Evolutionary conservation across 2,329 filamentous ascomycete genomes (phyloP).

Genomic region (Fusarium oxysporum): DNA sequence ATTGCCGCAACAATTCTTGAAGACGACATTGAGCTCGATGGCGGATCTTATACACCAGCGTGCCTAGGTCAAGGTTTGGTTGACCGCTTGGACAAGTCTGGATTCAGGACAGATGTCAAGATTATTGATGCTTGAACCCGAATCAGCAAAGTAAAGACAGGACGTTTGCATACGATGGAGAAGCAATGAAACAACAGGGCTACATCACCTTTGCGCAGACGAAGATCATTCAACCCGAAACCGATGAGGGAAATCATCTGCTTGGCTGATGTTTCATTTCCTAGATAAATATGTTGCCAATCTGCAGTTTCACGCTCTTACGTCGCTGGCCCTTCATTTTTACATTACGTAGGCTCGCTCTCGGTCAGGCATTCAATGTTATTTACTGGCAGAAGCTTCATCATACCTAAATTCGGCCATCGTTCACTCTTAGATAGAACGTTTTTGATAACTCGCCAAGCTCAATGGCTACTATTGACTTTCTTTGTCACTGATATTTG

Average conservation of each 20-base stretch:
- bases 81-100: constrained; percentile 69
- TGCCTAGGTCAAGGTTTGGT: constrained; percentile 76
- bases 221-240: background rate
- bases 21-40: constrained; percentile 69
- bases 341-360: background rate
- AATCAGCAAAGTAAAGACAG: background rate
- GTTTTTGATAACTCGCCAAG: background rate
- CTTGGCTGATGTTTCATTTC: background rate
- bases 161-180: constrained; percentile 11
- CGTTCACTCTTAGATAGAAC: too few species aligned
- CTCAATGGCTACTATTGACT: background rate
- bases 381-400: background rate
- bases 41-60: constrained; percentile 78
- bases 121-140: constrained; percentile 46
- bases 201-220: background rate
- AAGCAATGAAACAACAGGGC: background rate
- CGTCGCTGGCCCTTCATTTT: background rate
- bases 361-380: background rate
- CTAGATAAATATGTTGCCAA: background rate
- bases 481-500: background rate
- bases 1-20: constrained; percentile 74
- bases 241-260: background rate
- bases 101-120: constrained; percentile 71
- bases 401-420: background rate
- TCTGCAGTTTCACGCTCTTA: background rate